Conservation (phyloP, 225 moss, liverwort and hornwort species). For the Polytrichum formosum region DNA sequence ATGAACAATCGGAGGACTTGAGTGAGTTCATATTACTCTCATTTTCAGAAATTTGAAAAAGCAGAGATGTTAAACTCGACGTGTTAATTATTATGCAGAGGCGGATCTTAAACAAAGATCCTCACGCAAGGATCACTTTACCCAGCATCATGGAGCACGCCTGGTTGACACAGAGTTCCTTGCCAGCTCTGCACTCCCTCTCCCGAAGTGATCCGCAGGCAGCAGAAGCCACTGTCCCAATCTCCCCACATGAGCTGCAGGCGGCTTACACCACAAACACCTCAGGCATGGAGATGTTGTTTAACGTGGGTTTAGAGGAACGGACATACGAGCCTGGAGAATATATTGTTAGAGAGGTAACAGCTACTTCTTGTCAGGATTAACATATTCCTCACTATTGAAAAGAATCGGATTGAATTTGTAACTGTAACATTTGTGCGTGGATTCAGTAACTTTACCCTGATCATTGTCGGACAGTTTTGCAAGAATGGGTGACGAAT, state of each 20-base stretch:
- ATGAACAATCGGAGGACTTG: too few species aligned
- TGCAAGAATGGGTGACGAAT: too few species aligned
- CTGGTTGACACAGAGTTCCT: conserved; percentile 37
- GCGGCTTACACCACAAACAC: conserved; percentile 40
- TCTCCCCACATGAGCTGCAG: conserved; percentile 48
- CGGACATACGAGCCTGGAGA: conserved; percentile 44
- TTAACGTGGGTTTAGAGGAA: conserved; percentile 32
- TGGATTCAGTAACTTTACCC: too few species aligned
- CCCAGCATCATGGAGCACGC: conserved; percentile 49
- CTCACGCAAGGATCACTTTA: conserved; percentile 40
- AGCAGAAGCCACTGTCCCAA: conserved; percentile 4
- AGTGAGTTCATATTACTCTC: too few species aligned
- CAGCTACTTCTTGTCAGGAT: neutral
- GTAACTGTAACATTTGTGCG: too few species aligned
- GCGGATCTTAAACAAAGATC: conserved; percentile 50
- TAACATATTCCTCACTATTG: too few species aligned
- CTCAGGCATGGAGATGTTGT: conserved; percentile 35
- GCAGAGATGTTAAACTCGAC: too few species aligned
- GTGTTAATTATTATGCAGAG: conserved; percentile 12
- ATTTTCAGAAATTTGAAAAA: too few species aligned
- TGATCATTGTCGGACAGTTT: too few species aligned
- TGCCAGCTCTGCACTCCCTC: conserved; percentile 34
- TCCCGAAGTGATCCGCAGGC: conserved; percentile 20
- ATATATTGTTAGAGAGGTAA: conserved; percentile 51
- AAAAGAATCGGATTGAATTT: too few species aligned